Base-by-base conservation (phyloP, 2,329 filamentous ascomycete species). In the Aureobasidium lini region DNA sequence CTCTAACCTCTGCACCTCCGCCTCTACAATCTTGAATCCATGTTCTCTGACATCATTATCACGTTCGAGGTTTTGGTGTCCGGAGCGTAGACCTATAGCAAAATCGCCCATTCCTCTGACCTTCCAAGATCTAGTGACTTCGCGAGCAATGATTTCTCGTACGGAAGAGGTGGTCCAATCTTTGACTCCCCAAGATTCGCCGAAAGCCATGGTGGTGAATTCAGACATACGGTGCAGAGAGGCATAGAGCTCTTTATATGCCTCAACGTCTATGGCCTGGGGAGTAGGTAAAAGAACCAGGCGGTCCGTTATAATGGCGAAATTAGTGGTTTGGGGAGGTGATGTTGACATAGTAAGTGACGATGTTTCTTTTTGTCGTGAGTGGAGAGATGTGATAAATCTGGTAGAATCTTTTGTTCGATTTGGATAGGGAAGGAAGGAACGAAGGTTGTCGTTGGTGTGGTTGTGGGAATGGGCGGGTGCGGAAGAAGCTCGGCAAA, bases 141-240 rank as follows among this genome's bases (percentile, higher is more conserved):
- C 47, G 16, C 31, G 31, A 1, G 10, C 3, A 15, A 49, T 49
- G 16, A 49, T 49, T 31, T 10, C 7, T 7, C 6, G 1, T 15
- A 49, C 36, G 7, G 31, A 11, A 6, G 4, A 4, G 16, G 13
- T 8, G 6, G 36, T 32, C 47, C 47, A 49, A 28, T 37, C 9
- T 28, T 36, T 49, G 32, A 28, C 13, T 8, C 47, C 47, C 47
- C 47, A 49, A 7, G 32, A 9, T 7, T 31, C 6, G 10, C 47
- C 47, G 6, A 49, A 49, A 4, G 47, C 47, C 47, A 49, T 49
- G 1, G 10, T 11, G 13, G 47, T 49, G 6, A 49, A 49, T 36
- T 36, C 11, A 2, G 47, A 2, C 10, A 6, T 37, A 4, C 47
- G 4, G 11, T 49, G 47, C 1, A 49, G 32, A 9, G 16, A 28